These are phyloP conservation scores for Nicotiana sylvestris DNA, from an alignment of 257 asterid species.

Conservation along the genomic window DNA sequence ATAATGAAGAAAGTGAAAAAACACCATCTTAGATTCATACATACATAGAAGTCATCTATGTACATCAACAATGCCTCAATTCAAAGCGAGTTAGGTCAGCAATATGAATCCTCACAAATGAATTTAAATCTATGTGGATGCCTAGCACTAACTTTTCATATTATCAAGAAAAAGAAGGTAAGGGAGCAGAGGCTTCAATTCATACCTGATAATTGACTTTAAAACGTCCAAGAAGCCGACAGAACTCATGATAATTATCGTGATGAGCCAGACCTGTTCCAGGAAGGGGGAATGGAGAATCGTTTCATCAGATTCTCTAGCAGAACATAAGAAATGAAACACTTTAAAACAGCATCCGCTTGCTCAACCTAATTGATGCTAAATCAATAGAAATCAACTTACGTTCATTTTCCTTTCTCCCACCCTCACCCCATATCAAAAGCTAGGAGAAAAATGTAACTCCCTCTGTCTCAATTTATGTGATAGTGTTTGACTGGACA, in stretches of 20 bases:
- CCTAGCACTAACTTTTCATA: neutral
- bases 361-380: neutral
- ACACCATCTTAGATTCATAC: neutral
- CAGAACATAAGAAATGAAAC: neutral
- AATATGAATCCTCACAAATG: neutral
- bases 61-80: neutral
- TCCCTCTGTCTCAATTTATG: too few relatives aligned
- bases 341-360: neutral
- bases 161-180: neutral
- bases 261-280: conserved; percentile 84
- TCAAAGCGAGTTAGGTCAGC: neutral
- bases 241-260: conserved; percentile 97
- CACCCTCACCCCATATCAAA: neutral
- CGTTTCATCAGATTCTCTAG: neutral
- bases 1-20: neutral
- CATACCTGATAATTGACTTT: conserved; percentile 90
- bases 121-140: neutral
- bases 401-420: neutral
- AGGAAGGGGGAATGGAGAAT: neutral
- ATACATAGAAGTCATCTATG: neutral
- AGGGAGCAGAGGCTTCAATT: neutral
- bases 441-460: neutral
- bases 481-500: too few relatives aligned
- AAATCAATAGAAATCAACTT: neutral
- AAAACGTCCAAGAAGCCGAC: conserved; percentile 99